Conservation (phyloP, 140 eudicot species). For the Ambrosia hybrid region DNA sequence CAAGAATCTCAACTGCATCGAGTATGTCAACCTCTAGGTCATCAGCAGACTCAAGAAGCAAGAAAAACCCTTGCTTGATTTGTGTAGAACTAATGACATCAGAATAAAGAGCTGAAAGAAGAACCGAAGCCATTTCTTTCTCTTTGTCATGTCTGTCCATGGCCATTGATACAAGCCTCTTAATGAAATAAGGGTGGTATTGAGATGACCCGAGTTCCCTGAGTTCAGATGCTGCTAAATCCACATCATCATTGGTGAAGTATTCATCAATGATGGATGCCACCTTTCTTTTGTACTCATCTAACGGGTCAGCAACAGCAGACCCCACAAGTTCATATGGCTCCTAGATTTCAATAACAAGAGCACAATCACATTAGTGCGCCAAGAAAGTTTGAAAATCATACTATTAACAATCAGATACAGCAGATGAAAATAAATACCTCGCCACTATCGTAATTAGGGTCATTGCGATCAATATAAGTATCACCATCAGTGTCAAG, state of each 20-base stretch:
- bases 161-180: constrained; percentile 93
- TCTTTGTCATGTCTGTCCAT: constrained; percentile 97
- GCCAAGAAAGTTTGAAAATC: neutral
- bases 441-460: constrained; percentile 98
- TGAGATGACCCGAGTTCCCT: constrained; percentile 77
- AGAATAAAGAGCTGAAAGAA: constrained; percentile 87
- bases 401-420: constrained; percentile 18
- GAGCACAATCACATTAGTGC: neutral
- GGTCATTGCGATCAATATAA: constrained; percentile 80
- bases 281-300: constrained; percentile 89
- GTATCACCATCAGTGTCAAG: constrained; percentile 81
- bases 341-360: constrained; percentile 46
- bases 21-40: constrained; percentile 87
- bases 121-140: constrained; percentile 95
- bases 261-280: constrained; percentile 80
- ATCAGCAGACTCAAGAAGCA: constrained; percentile 96
- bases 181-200: constrained; percentile 89
- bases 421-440: constrained; percentile 27
- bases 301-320: constrained; percentile 75
- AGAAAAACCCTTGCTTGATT: constrained; percentile 78
- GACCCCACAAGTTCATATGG: constrained; percentile 91
- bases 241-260: constrained; percentile 80
- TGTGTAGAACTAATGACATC: constrained; percentile 81
- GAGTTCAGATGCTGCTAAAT: constrained; percentile 80
- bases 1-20: constrained; percentile 86